These are phyloP conservation scores for Corymbia maculata DNA, from an alignment of 345 rosid genomes.

Conservation along the genomic window DNA sequence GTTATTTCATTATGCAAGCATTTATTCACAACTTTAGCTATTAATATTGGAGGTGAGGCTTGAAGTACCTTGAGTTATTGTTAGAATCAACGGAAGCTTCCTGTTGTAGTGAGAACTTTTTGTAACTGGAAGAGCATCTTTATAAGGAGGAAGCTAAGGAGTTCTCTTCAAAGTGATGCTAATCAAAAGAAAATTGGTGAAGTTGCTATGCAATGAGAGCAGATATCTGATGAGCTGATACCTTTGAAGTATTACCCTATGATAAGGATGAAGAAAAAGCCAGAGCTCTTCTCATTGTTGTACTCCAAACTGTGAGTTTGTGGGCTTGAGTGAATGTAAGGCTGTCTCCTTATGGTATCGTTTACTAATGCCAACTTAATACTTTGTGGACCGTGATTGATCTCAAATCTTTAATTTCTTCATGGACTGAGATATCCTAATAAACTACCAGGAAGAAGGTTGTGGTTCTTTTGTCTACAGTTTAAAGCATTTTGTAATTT, in stretches of 20 bases:
- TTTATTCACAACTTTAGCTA: not conserved
- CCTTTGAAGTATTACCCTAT: not conserved
- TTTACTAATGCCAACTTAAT: not conserved
- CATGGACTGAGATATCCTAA: not conserved
- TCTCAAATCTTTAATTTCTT: not conserved
- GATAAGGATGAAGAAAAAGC: not conserved
- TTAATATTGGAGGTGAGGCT: not conserved
- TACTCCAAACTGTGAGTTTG: not conserved
- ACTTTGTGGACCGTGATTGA: not conserved
- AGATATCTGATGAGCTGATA: not conserved
- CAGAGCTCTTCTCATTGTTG: not conserved
- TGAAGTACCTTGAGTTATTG: not conserved
- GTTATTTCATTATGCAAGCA: not conserved
- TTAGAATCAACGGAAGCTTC: not conserved
- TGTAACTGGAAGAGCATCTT: not conserved
- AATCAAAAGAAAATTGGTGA: not conserved
- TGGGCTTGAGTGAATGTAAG: not conserved
- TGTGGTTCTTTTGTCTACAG: not conserved
- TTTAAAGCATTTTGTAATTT: not conserved
- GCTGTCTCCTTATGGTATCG: not conserved
- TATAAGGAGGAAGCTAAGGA: not conserved
- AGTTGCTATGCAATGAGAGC: not conserved
- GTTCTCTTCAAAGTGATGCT: not conserved
- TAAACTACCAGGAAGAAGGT: not conserved
- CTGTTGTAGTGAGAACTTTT: not conserved